Percentiles rank a stretch among this genome's conserved stretches.
Evolutionary conservation across 108 stramenopile species (phyloP).

Genomic region (Nannochloropsis gaditana): DNA sequence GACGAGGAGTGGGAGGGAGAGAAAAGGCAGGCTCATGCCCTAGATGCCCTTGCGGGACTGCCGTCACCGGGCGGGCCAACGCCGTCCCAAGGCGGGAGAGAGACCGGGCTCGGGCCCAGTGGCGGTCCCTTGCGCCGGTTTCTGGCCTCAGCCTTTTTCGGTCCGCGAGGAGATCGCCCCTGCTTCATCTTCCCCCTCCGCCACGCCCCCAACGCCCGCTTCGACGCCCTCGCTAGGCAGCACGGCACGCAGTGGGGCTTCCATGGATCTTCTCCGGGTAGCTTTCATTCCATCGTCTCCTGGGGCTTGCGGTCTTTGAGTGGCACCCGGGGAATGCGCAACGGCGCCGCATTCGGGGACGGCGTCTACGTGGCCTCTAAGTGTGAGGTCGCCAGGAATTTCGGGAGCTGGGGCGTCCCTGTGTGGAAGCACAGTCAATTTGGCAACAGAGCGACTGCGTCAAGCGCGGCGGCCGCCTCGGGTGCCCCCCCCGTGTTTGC

Average conservation of each 20-base stretch:
- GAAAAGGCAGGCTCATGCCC: too few species aligned
- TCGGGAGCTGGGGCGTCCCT: background rate
- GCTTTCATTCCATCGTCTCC: slow-evolving; percentile 5
- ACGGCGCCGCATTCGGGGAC: background rate
- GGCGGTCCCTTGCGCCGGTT: too few species aligned
- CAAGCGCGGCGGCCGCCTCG: background rate
- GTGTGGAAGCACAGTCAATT: slow-evolving; percentile 12
- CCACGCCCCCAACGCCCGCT: background rate
- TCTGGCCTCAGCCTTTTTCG: too few species aligned
- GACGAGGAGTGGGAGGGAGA: background rate
- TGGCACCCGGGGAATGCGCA: background rate
- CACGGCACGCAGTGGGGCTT: background rate
- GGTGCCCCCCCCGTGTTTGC: background rate
- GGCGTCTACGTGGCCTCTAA: background rate
- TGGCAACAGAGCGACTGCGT: background rate
- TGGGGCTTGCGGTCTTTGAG: background rate
- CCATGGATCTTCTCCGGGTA: background rate
- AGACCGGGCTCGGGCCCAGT: too few species aligned
- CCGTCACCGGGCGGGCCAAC: too few species aligned
- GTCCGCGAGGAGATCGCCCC: background rate
- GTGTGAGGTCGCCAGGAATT: background rate
- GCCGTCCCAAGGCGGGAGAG: too few species aligned
- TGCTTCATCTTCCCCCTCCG: background rate
- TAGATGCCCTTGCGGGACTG: too few species aligned
- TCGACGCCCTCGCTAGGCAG: background rate